These are phyloP conservation scores for Penicillium silybi DNA, from an alignment of 495 filamentous ascomycete species.

Conservation along the genomic window DNA sequence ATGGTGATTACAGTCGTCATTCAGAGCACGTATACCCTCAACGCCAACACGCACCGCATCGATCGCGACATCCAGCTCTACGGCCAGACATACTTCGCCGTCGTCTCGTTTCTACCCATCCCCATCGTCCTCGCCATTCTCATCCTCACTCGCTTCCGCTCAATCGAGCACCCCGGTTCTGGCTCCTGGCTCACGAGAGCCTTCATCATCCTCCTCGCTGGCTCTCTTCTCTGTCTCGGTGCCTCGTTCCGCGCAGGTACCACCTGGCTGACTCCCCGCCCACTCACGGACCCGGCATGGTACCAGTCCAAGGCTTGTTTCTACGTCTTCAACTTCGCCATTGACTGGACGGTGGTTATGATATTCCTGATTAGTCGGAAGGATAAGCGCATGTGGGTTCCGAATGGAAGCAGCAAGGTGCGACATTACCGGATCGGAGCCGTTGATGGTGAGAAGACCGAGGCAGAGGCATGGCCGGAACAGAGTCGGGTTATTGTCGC, in stretches of 20 bases:
- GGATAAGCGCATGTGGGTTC: conserved; percentile 68
- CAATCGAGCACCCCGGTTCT: conserved; percentile 64
- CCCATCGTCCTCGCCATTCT: conserved; percentile 53
- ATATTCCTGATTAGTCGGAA: conserved; percentile 62
- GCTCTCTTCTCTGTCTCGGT: conserved; percentile 60
- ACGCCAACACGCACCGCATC: conserved; percentile 42
- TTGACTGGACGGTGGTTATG: conserved; percentile 66
- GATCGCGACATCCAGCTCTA: conserved; percentile 65
- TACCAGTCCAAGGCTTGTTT: conserved; percentile 69
- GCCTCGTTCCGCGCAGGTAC: conserved; percentile 64
- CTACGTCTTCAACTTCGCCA: conserved; percentile 72
- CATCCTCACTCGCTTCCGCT: conserved; percentile 43
- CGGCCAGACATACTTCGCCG: conserved; percentile 60
- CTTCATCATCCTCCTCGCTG: conserved; percentile 52
- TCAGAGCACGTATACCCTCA: conserved; percentile 63
- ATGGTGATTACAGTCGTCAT: conserved; percentile 68
- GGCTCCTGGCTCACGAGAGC: conserved; percentile 66
- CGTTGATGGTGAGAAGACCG: conserved; percentile 11
- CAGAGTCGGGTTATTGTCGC: neutral
- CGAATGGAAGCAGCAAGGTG: conserved; percentile 27
- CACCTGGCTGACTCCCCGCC: conserved; percentile 50
- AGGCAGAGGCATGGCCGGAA: neutral
- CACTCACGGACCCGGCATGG: conserved; percentile 54
- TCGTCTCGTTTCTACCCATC: conserved; percentile 72
- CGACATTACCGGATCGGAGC: conserved; percentile 11